Base-by-base conservation (phyloP, 2,329 filamentous ascomycete species). In the Colletotrichum sp. region DNA sequence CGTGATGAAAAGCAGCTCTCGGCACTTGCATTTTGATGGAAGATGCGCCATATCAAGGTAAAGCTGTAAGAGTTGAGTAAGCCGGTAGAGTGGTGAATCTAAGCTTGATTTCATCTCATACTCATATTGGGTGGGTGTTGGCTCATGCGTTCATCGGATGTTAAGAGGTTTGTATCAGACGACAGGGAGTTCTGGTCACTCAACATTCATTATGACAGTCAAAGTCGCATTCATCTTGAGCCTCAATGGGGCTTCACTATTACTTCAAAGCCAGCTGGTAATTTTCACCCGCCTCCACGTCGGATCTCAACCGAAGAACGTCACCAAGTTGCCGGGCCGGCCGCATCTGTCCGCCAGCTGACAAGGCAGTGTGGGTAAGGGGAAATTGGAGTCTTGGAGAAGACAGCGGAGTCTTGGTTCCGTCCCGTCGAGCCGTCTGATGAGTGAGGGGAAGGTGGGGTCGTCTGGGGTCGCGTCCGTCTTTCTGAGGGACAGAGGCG, bases 371-470 rank as follows among this genome's bases (percentile, higher is more conserved):
- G n/a, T 48, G 43, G 43, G n/a, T 48, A 48, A 21, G 26, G 13
- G 30, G 21, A 28, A 48, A 30, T 59, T 59, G 61, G 61, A 64
- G 28, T 43, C 39, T 66, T 66, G 39, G 63, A 66, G 63, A 52
- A 28, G 36, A 48, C 43, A 30, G 9, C 36, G 63, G 36, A 65
- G 39, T 28, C 26, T 64, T 13, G 16, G 21, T 21, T 43, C 71
- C 64, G 63, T 72, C 69, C 70, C 70, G 70, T 67, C 70, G 64
- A 59, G 34, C 70, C 70, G 66, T 60, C 57, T 15, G 43, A 57
- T 67, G 30, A 18, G 43, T 64, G 71, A 70, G 71, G 66, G 71
- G 71, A 36, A 72, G 43, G 63, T 32, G 63, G 70, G 28, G 70
- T 32, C n/a, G 7, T 55, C 43, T 4, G 12, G 21, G 48, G 26